These are phyloP conservation scores for Macrophomina tecta DNA, from an alignment of 2,329 filamentous ascomycete genomes.

Conservation along the genomic window DNA sequence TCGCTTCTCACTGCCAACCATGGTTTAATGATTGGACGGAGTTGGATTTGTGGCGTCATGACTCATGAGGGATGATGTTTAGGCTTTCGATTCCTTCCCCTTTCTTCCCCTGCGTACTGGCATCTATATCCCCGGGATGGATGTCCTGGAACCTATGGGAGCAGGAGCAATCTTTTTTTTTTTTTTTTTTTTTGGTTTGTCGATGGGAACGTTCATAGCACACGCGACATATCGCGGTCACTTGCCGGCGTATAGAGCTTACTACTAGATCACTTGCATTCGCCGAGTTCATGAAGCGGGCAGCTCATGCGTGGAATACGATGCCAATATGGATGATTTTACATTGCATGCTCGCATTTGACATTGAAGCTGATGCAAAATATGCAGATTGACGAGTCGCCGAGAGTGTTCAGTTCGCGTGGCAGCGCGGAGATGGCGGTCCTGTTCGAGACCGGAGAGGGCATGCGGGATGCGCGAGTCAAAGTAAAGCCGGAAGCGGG, in stretches of 20 bases:
- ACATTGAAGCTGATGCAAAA: not conserved
- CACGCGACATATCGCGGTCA: not conserved
- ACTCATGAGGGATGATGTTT: slow-evolving; percentile 12
- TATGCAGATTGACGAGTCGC: not conserved
- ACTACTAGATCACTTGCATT: not conserved
- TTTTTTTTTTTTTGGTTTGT: no score
- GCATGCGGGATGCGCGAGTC: not conserved
- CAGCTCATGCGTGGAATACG: not conserved
- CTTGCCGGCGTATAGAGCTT: not conserved
- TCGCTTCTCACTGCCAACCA: not conserved
- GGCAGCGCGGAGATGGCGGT: not conserved
- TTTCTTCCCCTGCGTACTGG: not conserved
- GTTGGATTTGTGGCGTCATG: not conserved
- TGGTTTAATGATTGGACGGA: not conserved
- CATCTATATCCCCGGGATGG: no score
- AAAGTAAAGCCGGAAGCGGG: not conserved
- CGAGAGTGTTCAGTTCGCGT: not conserved
- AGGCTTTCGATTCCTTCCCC: slow-evolving; percentile 10
- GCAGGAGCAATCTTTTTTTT: no score
- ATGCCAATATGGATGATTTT: not conserved
- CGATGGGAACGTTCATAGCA: not conserved
- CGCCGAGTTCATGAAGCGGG: not conserved
- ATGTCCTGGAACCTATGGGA: no score
- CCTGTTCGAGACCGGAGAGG: not conserved
- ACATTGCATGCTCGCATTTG: not conserved